Evolutionary conservation across 148 eudicot genomes (phyloP).

Genomic region (Silene conica): DNA sequence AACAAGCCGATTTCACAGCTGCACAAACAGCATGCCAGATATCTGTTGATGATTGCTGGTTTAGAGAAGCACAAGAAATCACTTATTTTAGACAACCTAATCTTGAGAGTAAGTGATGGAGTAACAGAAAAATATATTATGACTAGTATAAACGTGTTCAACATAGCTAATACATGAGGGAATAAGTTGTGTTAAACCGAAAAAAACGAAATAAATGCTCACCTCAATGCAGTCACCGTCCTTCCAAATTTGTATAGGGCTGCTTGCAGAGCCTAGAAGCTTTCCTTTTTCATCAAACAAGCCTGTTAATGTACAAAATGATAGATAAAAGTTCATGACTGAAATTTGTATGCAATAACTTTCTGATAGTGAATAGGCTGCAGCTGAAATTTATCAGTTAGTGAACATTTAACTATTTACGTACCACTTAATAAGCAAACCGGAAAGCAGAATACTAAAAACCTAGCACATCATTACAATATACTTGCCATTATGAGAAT

Average conservation of each 20-base stretch:
- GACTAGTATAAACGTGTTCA: background rate
- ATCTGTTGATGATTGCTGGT: conserved; percentile 99
- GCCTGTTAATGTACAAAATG: conserved; percentile 41
- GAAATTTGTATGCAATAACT: background rate
- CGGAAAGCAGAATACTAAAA: background rate
- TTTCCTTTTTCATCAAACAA: conserved; percentile 74
- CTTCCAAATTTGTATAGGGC: conserved; percentile 99
- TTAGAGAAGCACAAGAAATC: conserved; percentile 12
- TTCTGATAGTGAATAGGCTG: background rate
- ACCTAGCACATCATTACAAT: background rate
- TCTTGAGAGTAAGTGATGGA: background rate
- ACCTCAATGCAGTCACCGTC: conserved; percentile 96
- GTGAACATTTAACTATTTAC: too few species aligned
- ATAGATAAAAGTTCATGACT: background rate
- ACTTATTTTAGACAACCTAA: background rate
- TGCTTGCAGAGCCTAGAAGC: conserved; percentile 78
- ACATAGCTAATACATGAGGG: background rate
- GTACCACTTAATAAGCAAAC: too few species aligned
- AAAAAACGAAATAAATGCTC: conserved; percentile 14
- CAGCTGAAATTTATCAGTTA: too few species aligned
- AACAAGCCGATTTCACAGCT: conserved; percentile 86
- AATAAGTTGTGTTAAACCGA: background rate
- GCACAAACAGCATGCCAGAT: conserved; percentile 97
- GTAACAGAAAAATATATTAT: background rate
- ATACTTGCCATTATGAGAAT: background rate